A percentile compares a stretch with the other conserved stretches of the same genome.
phyloP scores from a whole-genome alignment of 176 grass and related monocot genomes.

The Poa annua region DNA sequence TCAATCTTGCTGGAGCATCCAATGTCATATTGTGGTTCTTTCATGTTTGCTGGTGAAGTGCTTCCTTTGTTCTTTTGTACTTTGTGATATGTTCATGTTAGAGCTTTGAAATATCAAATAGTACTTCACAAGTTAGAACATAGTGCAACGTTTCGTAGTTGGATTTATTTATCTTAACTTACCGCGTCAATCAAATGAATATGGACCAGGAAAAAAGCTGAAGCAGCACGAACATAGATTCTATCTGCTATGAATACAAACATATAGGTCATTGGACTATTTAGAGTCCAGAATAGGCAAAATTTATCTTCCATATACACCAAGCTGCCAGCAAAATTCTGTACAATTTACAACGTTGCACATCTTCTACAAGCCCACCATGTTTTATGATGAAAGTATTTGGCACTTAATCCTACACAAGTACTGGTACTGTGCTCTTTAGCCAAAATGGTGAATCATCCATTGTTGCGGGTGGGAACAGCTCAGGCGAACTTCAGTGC shows the following conservation, averaged over 20 bases:
- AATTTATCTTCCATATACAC: constrained; percentile 40
- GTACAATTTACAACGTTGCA: constrained; percentile 48
- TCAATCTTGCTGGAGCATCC: neutral
- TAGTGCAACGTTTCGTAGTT: neutral
- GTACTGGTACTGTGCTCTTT: constrained; percentile 34
- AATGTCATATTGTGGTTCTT: neutral
- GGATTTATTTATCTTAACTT: neutral
- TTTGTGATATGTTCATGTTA: neutral
- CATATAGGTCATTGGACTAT: constrained; percentile 2
- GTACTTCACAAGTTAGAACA: neutral
- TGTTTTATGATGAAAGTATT: constrained; percentile 19
- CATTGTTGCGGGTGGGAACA: neutral
- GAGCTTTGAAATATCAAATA: neutral
- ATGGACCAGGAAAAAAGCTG: neutral
- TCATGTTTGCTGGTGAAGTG: neutral
- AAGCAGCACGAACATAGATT: neutral
- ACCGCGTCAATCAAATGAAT: neutral
- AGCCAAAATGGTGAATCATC: constrained; percentile 42
- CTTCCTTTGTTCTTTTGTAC: neutral
- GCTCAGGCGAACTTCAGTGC: constrained; percentile 71
- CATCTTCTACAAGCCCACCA: constrained; percentile 37
- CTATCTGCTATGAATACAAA: neutral
- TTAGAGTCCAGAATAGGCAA: constrained; percentile 10
- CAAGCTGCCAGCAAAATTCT: constrained; percentile 44
- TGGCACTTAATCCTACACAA: constrained; percentile 40